phyloP scores from a whole-genome alignment of 148 eudicot species.

The Chenopodium berlandieri region DNA sequence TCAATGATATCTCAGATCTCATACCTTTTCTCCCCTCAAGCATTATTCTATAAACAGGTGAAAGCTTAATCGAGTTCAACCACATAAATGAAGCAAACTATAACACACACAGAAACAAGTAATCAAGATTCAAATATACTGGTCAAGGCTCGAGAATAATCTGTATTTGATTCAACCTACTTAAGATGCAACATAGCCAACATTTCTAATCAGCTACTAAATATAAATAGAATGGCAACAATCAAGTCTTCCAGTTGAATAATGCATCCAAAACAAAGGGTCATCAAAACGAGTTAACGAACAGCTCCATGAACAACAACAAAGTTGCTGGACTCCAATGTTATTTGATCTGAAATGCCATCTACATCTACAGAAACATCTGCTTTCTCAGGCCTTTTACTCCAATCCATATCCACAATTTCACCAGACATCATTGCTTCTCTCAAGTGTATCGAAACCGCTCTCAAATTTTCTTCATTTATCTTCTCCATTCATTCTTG shows the following conservation, averaged over 20 bases:
- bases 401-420: slow-evolving; percentile 89
- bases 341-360: slow-evolving; percentile 34
- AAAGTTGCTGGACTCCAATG: slow-evolving; percentile 44
- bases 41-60: too few species aligned
- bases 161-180: too few species aligned
- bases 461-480: slow-evolving; percentile 54
- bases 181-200: too few species aligned
- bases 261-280: not conserved
- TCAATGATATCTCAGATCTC: not conserved
- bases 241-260: not conserved
- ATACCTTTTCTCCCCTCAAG: not conserved
- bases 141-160: not conserved
- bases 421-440: slow-evolving; percentile 60
- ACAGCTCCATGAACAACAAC: slow-evolving; percentile 98
- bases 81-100: not conserved
- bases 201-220: too few species aligned
- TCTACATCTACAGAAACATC: slow-evolving; percentile 42
- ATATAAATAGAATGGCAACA: not conserved
- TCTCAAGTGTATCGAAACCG: slow-evolving; percentile 61
- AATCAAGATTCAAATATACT: not conserved
- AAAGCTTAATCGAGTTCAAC: too few species aligned
- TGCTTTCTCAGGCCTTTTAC: slow-evolving; percentile 58
- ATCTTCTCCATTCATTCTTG: slow-evolving; percentile 86
- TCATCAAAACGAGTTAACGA: slow-evolving; percentile 9
- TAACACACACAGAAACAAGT: not conserved